Percentiles rank a stretch among this genome's conserved stretches.
Conservation (phyloP, 257 asterid species). For the Solanum appendiculatum region DNA sequence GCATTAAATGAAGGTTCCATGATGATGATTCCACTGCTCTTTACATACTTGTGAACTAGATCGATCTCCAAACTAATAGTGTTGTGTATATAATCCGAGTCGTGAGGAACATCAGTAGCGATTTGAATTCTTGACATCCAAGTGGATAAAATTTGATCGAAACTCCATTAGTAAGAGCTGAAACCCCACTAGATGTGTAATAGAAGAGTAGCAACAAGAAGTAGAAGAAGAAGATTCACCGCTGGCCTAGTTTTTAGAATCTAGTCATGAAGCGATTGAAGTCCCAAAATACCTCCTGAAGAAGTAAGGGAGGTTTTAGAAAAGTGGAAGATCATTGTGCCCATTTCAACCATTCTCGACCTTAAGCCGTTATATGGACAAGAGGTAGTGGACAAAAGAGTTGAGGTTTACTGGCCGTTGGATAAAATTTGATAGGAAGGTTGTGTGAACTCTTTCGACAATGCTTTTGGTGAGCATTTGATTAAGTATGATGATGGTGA, state of each 20-base stretch:
- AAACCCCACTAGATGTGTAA: slow-evolving; percentile 12
- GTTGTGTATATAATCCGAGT: slow-evolving; percentile 72
- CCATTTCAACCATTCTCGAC: slow-evolving; percentile 8
- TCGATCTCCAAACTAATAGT: slow-evolving; percentile 58
- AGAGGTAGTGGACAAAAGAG: slow-evolving; percentile 49
- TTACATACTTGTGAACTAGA: slow-evolving; percentile 76
- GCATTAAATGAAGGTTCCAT: slow-evolving; percentile 73
- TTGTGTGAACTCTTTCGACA: slow-evolving; percentile 49
- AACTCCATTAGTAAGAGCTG: slow-evolving; percentile 21
- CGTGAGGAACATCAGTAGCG: slow-evolving; percentile 78
- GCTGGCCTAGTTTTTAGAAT: slow-evolving; percentile 27
- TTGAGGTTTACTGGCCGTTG: slow-evolving; percentile 73
- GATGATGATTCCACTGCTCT: slow-evolving; percentile 71
- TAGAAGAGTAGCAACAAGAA: slow-evolving; percentile 10
- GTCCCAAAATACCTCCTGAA: too few relatives aligned
- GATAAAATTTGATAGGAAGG: slow-evolving; percentile 82
- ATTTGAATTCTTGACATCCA: slow-evolving; percentile 90
- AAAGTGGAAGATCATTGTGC: neutral
- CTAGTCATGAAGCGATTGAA: slow-evolving; percentile 39
- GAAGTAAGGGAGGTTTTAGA: too few relatives aligned
- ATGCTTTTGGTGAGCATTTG: slow-evolving; percentile 61
- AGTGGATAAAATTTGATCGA: slow-evolving; percentile 35
- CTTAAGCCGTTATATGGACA: slow-evolving; percentile 22
- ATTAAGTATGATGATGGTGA: slow-evolving; percentile 77
- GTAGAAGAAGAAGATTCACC: slow-evolving; percentile 22